These are phyloP conservation scores for Saccharomyces jurei DNA, from an alignment of 805 yeast genomes.

Conservation along the genomic window DNA sequence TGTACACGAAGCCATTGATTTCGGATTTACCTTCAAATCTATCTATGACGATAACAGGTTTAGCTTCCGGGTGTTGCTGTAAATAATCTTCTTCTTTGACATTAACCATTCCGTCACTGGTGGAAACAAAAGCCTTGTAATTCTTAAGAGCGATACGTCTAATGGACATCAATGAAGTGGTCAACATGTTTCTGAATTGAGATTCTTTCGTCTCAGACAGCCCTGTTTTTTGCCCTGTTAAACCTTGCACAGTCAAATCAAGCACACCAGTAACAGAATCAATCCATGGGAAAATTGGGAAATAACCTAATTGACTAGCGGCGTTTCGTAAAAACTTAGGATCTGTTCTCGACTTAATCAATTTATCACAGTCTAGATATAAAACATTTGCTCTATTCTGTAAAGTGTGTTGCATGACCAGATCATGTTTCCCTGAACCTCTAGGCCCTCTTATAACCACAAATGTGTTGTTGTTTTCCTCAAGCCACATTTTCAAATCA, in stretches of 20 bases:
- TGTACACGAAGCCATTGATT: slow-evolving; percentile 57
- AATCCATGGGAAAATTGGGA: slow-evolving; percentile 90
- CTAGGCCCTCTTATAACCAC: slow-evolving; percentile 87
- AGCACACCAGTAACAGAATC: slow-evolving; percentile 68
- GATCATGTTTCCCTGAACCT: slow-evolving; percentile 86
- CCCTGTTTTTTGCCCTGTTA: slow-evolving; percentile 92
- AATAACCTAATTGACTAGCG: slow-evolving; percentile 78
- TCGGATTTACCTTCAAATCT: slow-evolving; percentile 57
- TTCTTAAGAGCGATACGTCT: slow-evolving; percentile 51
- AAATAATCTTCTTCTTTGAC: slow-evolving; percentile 72
- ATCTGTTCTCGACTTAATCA: slow-evolving; percentile 70
- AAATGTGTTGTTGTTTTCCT: slow-evolving; percentile 84
- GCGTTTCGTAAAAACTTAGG: slow-evolving; percentile 55
- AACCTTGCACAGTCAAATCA: slow-evolving; percentile 80
- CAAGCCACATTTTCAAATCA: slow-evolving; percentile 68
- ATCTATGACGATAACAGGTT: slow-evolving; percentile 80
- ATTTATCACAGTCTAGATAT: slow-evolving; percentile 68
- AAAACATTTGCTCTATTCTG: slow-evolving; percentile 53
- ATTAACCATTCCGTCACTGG: slow-evolving; percentile 27
- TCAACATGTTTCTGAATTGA: slow-evolving; percentile 73
- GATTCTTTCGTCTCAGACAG: slow-evolving; percentile 74
- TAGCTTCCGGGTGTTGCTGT: slow-evolving; percentile 75
- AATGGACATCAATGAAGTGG: slow-evolving; percentile 65
- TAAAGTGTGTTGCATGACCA: slow-evolving; percentile 63
- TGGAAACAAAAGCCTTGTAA: slow-evolving; percentile 30